Evolutionary conservation across 257 asterid genomes (phyloP).

Genomic region (Solanum paucissectum): DNA sequence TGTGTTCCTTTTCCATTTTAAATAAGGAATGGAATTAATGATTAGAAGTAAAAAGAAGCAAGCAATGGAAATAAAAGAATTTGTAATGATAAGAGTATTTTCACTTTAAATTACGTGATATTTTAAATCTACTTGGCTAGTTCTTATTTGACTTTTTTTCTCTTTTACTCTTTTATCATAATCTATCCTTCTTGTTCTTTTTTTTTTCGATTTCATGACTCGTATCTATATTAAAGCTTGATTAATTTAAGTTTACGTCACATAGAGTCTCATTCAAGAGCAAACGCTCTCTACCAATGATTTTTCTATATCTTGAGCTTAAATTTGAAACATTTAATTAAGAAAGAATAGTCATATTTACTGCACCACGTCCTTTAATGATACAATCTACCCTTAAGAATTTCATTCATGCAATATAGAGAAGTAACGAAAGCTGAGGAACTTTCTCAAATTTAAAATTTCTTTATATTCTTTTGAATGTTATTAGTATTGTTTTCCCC

Average conservation of each 20-base stretch:
- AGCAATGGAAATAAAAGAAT: not conserved
- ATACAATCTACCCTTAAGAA: not conserved
- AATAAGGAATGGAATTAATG: not conserved
- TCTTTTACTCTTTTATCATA: not conserved
- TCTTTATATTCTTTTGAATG: not conserved
- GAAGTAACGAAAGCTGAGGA: not conserved
- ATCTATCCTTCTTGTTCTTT: not conserved
- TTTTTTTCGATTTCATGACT: not conserved
- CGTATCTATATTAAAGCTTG: rapidly evolving
- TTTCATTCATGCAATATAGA: not conserved
- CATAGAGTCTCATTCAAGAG: not conserved
- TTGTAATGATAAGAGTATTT: not conserved
- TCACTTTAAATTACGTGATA: not conserved
- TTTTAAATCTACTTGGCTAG: not conserved
- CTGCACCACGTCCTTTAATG: not conserved
- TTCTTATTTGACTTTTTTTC: not conserved
- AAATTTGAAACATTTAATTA: not conserved
- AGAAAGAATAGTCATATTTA: not conserved
- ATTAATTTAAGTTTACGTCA: not conserved
- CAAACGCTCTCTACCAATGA: rapidly evolving
- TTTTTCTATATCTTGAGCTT: not conserved
- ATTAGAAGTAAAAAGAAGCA: not conserved
- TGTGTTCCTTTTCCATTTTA: not conserved
- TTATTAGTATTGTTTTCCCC: not conserved
- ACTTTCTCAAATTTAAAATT: not conserved